These are phyloP conservation scores for Picochlorum sp. DNA, from an alignment of 139 green algal genomes.

Conservation along the genomic window DNA sequence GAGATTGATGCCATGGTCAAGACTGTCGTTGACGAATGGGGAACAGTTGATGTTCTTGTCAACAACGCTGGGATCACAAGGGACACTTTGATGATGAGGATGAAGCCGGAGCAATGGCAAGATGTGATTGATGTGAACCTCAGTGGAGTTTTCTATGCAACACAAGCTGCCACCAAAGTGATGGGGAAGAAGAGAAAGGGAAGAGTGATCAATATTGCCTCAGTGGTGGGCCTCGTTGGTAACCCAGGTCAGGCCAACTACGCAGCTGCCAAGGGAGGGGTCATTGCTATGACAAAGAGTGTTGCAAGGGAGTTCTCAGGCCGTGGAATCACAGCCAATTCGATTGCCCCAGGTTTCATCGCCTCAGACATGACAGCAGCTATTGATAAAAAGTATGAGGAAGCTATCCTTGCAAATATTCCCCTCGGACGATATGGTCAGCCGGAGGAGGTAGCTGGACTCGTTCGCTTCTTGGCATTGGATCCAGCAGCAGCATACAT, in stretches of 20 bases:
- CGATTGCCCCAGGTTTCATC: slow-evolving; percentile 85
- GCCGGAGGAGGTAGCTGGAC: slow-evolving; percentile 79
- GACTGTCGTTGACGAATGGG: slow-evolving; percentile 67
- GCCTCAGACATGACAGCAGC: slow-evolving; percentile 73
- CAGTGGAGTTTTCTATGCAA: slow-evolving; percentile 82
- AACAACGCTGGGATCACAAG: slow-evolving; percentile 98
- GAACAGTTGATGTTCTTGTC: slow-evolving; percentile 91
- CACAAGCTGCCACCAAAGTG: slow-evolving; percentile 83
- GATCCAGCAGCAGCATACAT: slow-evolving; percentile 92
- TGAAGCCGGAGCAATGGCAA: slow-evolving; percentile 96
- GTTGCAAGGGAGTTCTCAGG: slow-evolving; percentile 67
- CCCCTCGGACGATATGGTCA: slow-evolving; percentile 75
- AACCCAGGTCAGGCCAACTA: slow-evolving; percentile 94
- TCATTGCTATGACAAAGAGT: slow-evolving; percentile 83
- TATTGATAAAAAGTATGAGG: slow-evolving; percentile 87
- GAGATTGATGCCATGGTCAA: slow-evolving; percentile 50
- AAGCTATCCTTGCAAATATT: slow-evolving; percentile 70
- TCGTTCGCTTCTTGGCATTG: slow-evolving; percentile 80
- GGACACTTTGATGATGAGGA: slow-evolving; percentile 96
- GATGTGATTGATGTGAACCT: slow-evolving; percentile 98
- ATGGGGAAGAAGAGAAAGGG: slow-evolving; percentile 84
- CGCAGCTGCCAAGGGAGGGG: slow-evolving; percentile 71
- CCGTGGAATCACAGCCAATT: slow-evolving; percentile 74
- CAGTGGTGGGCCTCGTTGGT: slow-evolving; percentile 87
- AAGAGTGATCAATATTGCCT: slow-evolving; percentile 96